A percentile compares a stretch with the other conserved stretches of the same genome.
phyloP scores from a whole-genome alignment of 768 basidiomycete genomes.

The Strobilomyces echinocephalus region DNA sequence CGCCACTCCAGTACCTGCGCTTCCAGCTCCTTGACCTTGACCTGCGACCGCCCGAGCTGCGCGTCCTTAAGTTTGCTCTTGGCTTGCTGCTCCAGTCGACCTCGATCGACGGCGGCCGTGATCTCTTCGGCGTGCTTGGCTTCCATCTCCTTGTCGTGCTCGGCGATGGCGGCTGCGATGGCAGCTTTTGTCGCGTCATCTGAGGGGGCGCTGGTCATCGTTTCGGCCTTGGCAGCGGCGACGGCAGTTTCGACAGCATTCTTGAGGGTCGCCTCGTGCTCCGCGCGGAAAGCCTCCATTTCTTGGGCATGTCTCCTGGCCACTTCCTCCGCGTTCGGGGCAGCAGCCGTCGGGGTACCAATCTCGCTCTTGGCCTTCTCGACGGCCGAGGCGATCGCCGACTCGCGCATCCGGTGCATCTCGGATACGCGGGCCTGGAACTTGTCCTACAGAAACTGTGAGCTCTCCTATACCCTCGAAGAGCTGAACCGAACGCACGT shows the following conservation, averaged over 20 bases:
- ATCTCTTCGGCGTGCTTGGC: slow-evolving; percentile 52
- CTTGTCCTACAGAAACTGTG: slow-evolving; percentile 46
- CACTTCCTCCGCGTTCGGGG: slow-evolving; percentile 35
- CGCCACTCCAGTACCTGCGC: slow-evolving; percentile 55
- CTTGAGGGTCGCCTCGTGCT: slow-evolving; percentile 51
- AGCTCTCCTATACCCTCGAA: not conserved
- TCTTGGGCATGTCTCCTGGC: slow-evolving; percentile 56
- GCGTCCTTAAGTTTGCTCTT: slow-evolving; percentile 69
- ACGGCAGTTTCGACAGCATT: slow-evolving; percentile 48
- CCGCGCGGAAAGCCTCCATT: slow-evolving; percentile 50
- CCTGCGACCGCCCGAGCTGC: slow-evolving; percentile 58
- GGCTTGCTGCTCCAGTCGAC: slow-evolving; percentile 56
- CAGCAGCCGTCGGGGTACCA: slow-evolving; percentile 17
- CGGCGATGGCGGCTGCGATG: slow-evolving; percentile 44
- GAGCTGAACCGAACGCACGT: slow-evolving; percentile 13
- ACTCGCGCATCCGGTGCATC: slow-evolving; percentile 48
- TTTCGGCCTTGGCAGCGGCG: slow-evolving; percentile 38
- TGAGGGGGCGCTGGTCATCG: slow-evolving; percentile 21
- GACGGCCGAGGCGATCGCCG: slow-evolving; percentile 52
- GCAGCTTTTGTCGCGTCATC: slow-evolving; percentile 41
- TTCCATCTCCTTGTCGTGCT: slow-evolving; percentile 45
- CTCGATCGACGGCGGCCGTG: slow-evolving; percentile 61
- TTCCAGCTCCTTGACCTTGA: slow-evolving; percentile 65
- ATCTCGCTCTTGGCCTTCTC: slow-evolving; percentile 51
- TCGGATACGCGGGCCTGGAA: slow-evolving; percentile 52